phyloP scores from a whole-genome alignment of 768 basidiomycete species.

The Boletus sensibilis region DNA sequence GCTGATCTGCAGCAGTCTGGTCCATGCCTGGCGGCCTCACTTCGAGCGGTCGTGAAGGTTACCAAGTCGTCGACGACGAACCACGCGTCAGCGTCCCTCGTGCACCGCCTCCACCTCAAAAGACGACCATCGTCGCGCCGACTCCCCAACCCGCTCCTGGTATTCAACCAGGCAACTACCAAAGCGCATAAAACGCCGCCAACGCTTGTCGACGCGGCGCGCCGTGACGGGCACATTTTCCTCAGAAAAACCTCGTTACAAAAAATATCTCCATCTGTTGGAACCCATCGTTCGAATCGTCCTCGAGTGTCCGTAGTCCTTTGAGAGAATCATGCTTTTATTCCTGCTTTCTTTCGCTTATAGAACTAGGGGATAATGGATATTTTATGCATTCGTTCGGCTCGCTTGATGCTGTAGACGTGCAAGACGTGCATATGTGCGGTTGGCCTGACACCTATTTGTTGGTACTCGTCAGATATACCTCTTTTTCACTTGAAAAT shows the following conservation, averaged over 20 bases:
- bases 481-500: no score
- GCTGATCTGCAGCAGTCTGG: constrained; percentile 53
- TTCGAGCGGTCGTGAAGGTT: constrained; percentile 50
- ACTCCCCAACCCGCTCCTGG: constrained; percentile 14
- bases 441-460: no score
- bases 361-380: background rate
- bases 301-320: background rate
- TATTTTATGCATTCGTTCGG: background rate
- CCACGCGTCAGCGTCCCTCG: constrained; percentile 19
- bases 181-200: constrained; percentile 15
- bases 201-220: background rate
- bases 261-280: background rate
- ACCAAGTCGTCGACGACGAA: constrained; percentile 59
- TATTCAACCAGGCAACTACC: constrained; percentile 26
- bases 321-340: background rate
- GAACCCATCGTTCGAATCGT: background rate
- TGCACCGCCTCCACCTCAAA: constrained; percentile 18
- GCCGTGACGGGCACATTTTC: background rate
- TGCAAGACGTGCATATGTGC: background rate
- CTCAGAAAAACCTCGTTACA: background rate
- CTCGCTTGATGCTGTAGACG: background rate
- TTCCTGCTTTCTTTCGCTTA: background rate
- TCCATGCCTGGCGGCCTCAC: constrained; percentile 77
- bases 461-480: no score
- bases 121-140: constrained; percentile 8